A percentile compares a stretch with the other conserved stretches of the same genome.
These are phyloP conservation scores for Volvox africanus DNA, from an alignment of 139 green algal genomes.

Conservation along the genomic window DNA sequence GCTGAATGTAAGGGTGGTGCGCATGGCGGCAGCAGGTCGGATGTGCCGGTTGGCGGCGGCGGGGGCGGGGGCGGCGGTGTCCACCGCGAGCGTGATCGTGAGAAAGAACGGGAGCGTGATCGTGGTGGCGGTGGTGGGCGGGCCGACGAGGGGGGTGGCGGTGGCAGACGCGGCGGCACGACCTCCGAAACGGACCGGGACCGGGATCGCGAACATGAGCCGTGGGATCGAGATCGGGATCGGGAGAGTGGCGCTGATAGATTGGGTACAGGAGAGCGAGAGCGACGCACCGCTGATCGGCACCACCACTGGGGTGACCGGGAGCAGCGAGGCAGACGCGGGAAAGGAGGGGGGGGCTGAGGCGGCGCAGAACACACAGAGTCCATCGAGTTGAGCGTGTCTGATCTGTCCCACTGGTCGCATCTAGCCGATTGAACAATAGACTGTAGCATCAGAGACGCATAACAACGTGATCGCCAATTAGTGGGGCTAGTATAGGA, in stretches of 20 bases:
- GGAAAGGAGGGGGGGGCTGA: constrained; percentile 23
- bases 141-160: not conserved
- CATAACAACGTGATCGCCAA: too few relatives aligned
- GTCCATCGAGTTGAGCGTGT: too few relatives aligned
- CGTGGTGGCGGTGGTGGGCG: not conserved
- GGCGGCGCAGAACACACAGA: too few relatives aligned
- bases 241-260: constrained; percentile 11
- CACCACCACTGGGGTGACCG: not conserved
- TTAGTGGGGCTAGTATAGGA: too few relatives aligned
- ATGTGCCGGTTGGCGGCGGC: not conserved
- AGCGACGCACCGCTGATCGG: not conserved
- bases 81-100: not conserved
- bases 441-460: too few relatives aligned
- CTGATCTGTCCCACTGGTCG: too few relatives aligned
- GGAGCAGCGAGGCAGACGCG: not conserved
- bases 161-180: not conserved
- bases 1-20: too few relatives aligned
- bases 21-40: not conserved
- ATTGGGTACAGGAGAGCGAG: not conserved
- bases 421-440: too few relatives aligned
- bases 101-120: not conserved
- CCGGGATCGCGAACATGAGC: constrained; percentile 21
- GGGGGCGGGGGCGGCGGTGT: not conserved
- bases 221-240: not conserved
- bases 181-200: constrained; percentile 1